These are phyloP conservation scores for Trichophyton verrucosum DNA, from an alignment of 2,329 filamentous ascomycete species.

Conservation along the genomic window DNA sequence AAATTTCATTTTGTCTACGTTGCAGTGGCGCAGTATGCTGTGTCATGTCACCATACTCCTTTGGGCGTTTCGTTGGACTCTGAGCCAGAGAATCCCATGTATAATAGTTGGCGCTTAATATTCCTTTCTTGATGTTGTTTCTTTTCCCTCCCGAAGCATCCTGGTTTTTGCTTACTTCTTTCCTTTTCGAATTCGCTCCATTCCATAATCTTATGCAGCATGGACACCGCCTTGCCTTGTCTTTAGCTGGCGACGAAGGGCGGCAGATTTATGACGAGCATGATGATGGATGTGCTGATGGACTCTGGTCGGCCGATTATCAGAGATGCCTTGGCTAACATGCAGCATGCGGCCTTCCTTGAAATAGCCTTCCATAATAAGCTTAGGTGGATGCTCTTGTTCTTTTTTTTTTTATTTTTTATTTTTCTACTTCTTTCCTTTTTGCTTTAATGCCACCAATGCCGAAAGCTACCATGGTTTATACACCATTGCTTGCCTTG, in stretches of 20 bases:
- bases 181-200: neutral
- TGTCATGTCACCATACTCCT: neutral
- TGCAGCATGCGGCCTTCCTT: neutral
- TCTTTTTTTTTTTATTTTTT: neutral
- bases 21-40: constrained; percentile 2
- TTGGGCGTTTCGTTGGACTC: neutral
- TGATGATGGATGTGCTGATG: neutral
- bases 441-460: neutral
- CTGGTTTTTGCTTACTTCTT: neutral
- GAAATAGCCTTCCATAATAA: neutral
- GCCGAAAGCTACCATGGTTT: neutral
- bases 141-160: neutral
- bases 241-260: neutral
- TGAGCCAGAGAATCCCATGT: constrained; percentile 1
- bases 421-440: neutral
- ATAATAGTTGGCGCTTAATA: constrained; percentile 3
- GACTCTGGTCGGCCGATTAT: neutral
- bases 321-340: neutral
- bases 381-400: neutral
- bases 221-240: neutral
- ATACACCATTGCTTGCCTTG: neutral
- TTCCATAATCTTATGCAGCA: neutral
- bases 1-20: neutral
- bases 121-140: neutral
- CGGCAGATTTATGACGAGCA: neutral